Evolutionary conservation across 805 yeast genomes (phyloP).

Genomic region (Cyberlindnera petersonii): DNA sequence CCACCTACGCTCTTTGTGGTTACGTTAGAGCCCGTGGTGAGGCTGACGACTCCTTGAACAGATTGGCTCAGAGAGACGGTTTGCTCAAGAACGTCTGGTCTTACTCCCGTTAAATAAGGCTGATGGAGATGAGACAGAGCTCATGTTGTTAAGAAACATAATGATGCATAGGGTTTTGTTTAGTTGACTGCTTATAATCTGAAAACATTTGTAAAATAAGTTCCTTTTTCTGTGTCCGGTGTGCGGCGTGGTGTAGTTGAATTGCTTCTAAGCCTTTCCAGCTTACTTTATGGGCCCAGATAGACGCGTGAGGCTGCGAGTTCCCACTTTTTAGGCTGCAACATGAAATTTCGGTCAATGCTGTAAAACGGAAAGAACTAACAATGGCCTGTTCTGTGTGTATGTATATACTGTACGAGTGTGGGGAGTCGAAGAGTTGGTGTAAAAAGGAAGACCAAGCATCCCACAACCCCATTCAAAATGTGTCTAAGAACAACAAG

Average conservation of each 20-base stretch:
- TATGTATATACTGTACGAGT: no score
- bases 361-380: no score
- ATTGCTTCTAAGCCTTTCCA: no score
- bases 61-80: slow-evolving; percentile 99
- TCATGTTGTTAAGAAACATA: slow-evolving; percentile 4
- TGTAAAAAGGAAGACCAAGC: no score
- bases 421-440: no score
- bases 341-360: no score
- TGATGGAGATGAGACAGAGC: slow-evolving; percentile 6
- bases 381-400: no score
- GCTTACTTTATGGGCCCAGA: no score
- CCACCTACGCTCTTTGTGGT: slow-evolving; percentile 96
- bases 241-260: neutral
- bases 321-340: no score
- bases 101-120: slow-evolving; percentile 93
- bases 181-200: slow-evolving; percentile 14
- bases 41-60: slow-evolving; percentile 98
- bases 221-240: neutral
- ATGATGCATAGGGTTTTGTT: slow-evolving; percentile 11
- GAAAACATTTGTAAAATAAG: slow-evolving; percentile 12
- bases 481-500: no score
- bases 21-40: slow-evolving; percentile 99
- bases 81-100: slow-evolving; percentile 94
- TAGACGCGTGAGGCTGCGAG: no score
- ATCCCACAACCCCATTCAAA: no score